A percentile compares a stretch with the other conserved stretches of the same genome.
Conservation (phyloP, 2,329 filamentous ascomycete species). For the Pseudomassariella vexata region DNA sequence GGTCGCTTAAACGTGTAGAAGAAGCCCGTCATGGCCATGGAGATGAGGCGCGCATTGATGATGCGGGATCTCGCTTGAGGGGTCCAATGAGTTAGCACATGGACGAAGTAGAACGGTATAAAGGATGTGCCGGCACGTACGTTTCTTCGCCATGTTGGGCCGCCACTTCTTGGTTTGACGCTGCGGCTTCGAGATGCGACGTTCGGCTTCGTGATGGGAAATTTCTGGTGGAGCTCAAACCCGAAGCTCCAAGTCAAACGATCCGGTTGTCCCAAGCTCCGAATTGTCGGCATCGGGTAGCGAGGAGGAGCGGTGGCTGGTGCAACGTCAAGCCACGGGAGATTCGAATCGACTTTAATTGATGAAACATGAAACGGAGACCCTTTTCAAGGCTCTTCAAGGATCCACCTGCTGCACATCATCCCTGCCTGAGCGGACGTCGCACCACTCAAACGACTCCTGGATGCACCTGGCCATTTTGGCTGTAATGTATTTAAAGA, state of each 20-base stretch:
- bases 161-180: not conserved
- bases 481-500: no score
- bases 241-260: not conserved
- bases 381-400: no score
- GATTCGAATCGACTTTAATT: no score
- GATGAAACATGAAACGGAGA: no score
- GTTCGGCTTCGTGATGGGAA: conserved; percentile 1
- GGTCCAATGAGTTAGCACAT: no score
- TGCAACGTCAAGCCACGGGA: no score
- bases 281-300: no score
- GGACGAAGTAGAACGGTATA: no score
- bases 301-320: no score
- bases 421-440: conserved; percentile 7
- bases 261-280: not conserved
- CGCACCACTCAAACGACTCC: conserved; percentile 7
- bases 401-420: no score
- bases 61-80: conserved; percentile 80
- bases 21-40: conserved; percentile 98
- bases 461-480: conserved; percentile 10
- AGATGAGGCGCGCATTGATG: conserved; percentile 87
- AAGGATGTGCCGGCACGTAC: conserved; percentile 6
- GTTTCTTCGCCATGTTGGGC: conserved; percentile 11
- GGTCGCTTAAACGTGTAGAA: conserved; percentile 88
- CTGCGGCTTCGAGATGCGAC: not conserved
- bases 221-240: not conserved